Base-by-base conservation (phyloP, 202 grass and related monocot species). In the Schoenoplectus triqueter region DNA sequence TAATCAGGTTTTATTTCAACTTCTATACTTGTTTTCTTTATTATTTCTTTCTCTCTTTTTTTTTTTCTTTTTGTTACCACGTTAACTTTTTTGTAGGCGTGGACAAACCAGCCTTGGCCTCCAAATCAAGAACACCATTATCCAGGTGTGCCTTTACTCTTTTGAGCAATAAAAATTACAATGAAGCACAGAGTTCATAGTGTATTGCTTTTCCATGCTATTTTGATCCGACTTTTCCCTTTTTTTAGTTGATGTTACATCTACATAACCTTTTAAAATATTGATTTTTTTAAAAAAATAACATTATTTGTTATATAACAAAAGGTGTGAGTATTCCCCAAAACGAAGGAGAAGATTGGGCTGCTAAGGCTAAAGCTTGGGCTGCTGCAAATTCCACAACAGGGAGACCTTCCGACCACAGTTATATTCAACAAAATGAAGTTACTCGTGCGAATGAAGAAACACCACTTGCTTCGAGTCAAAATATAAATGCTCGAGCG, bases 341-440 rank as follows among this genome's bases (percentile, higher is more conserved):
- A 60, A 89, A 86, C 47, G 73, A 72, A 52, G 84, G 76, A 71
- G 84, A 89, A 50, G 88, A 89, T 86, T 89, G 88, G 88, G 88
- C 88, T 49, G 79, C 88, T 4, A 86, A 77, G 84, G 88, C 88
- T 2, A 89, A 89, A 84, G 88, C 88, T 78, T 89, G 88, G 88
- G 88, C 88, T 46, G 50, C 88, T 45, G 60, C 88, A 57, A 89
- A 86, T 56, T 81, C 87, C 42, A 71, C 22, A 14, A 64, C 88
- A 86, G 85, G 85, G 52, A 80, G 69, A 86, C 74, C 40, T 39
- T 49, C 80, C 62, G 80, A 78, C 13, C 69, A 84, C 44, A 72
- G 54, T 86, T 79, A 83, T 51, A 9, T 76, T 80, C 85, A 57
- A 79, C 84, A 86, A 47, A 89, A 86, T 44, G 77, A 89, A 86